Evolutionary conservation across 2,329 filamentous ascomycete species (phyloP).

Genomic region (Colletotrichum truncatum): DNA sequence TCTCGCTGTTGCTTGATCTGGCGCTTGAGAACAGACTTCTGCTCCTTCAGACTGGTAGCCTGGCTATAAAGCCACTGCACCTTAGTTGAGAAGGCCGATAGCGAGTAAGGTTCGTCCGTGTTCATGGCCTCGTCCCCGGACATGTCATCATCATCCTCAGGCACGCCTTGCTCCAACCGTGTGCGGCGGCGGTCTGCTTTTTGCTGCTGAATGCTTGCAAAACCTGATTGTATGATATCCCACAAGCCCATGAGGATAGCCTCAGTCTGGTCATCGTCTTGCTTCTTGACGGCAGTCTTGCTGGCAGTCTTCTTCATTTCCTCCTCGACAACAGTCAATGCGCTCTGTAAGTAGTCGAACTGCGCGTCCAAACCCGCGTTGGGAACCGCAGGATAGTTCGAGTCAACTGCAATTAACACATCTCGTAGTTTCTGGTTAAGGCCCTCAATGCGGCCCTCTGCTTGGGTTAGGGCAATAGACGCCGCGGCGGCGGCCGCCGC

Average conservation of each 20-base stretch:
- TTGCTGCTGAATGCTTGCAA: conserved; percentile 63
- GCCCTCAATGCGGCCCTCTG: conserved; percentile 64
- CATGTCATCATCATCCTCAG: conserved; percentile 68
- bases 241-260: conserved; percentile 62
- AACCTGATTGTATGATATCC: conserved; percentile 65
- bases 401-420: conserved; percentile 59
- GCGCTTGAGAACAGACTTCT: conserved; percentile 87
- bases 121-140: conserved; percentile 70
- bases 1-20: conserved; percentile 97
- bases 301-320: conserved; percentile 48
- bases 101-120: conserved; percentile 70
- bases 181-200: conserved; percentile 62
- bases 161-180: conserved; percentile 64
- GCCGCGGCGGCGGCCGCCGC: conserved; percentile 35
- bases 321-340: conserved; percentile 59
- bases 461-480: conserved; percentile 44
- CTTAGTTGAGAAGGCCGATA: conserved; percentile 80
- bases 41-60: conserved; percentile 81
- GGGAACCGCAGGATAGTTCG: conserved; percentile 66
- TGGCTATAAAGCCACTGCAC: conserved; percentile 83
- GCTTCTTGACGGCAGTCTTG: conserved; percentile 40
- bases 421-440: conserved; percentile 73
- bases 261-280: conserved; percentile 65
- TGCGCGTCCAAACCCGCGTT: conserved; percentile 72
- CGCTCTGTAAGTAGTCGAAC: conserved; percentile 72